Base-by-base conservation (phyloP, 1,139 yeast genomes). In the Hyphopichia burtonii region DNA sequence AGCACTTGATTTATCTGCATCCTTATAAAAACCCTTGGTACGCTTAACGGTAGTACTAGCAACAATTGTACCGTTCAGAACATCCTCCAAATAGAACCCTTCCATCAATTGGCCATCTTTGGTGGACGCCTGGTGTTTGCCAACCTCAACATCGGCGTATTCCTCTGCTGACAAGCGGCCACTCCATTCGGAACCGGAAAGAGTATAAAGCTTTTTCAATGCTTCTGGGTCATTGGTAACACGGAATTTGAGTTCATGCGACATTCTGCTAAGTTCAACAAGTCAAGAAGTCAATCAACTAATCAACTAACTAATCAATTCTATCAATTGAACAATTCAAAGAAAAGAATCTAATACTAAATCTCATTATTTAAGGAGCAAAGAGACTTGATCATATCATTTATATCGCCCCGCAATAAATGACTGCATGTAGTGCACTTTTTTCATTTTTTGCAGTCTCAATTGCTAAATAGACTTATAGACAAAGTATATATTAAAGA, bases 101-200 rank as follows among this genome's bases (percentile, higher is more conserved):
- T 47, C 43, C 1, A 52, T 39, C 30, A 49, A 48, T 14, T 41
- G 47, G 2, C 58, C 59, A 16, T 49, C 39, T 18, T 47, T 47
- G 8, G 51, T 32, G 39, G 40, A 47, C 25, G 51, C 45, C 14
- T 45, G 46, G 33, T 58, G 53, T 20, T 47, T 45, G n/a, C 53
- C 43, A 8, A 54, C 41, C 36, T 50, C 54, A 6, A 54, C 43
- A 15, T 49, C 50, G n/a, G 62, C 70, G 44, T 61, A 65, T 37
- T 65, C 55, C 17, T 55, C 54, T 1, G 61, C 50, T 4, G 61
- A 44, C 31, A 66, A 44, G 8, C 52, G 46, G 1, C 61, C 62
- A 31, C 63, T 48, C 68, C 73, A 66, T 43, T 63, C 66, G 4
- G 58, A 39, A 2, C 64, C 67, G 35, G 64, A 49, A 22, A 70